Conservation (phyloP, 1,139 yeast genomes). For the Blastobotrys ciferrii region DNA sequence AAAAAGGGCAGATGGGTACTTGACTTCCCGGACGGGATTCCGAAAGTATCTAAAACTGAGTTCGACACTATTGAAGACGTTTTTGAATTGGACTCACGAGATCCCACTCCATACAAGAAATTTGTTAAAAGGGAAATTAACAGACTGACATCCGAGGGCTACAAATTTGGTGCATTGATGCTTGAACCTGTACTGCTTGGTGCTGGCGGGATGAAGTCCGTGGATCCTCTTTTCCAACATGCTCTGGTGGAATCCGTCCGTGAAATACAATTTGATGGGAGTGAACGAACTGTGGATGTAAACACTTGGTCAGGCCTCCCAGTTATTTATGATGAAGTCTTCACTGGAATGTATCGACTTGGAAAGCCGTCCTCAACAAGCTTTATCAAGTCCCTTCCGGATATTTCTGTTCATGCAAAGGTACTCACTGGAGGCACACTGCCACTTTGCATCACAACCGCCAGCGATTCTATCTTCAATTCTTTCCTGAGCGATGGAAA, state of each 20-base stretch:
- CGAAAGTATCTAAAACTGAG: conserved; percentile 12
- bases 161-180: conserved; percentile 31
- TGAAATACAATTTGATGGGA: conserved; percentile 19
- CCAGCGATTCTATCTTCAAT: conserved; percentile 28
- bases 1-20: conserved; percentile 28
- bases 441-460: conserved; percentile 30
- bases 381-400: conserved; percentile 27
- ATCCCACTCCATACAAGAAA: conserved; percentile 16
- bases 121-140: conserved; percentile 21
- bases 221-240: conserved; percentile 32
- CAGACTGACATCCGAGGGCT: conserved; percentile 20
- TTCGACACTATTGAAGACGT: conserved; percentile 22
- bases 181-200: conserved; percentile 33
- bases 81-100: conserved; percentile 23
- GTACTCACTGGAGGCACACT: conserved; percentile 33
- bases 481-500: conserved; percentile 27
- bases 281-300: conserved; percentile 11
- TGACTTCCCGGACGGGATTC: conserved; percentile 22
- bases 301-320: conserved; percentile 31
- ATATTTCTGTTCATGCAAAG: conserved; percentile 33
- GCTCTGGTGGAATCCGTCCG: conserved; percentile 30
- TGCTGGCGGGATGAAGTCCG: conserved; percentile 35
- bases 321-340: conserved; percentile 32
- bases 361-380: conserved; percentile 27
- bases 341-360: conserved; percentile 33